Evolutionary conservation across 2,329 filamentous ascomycete genomes (phyloP), one percentile per base, ranked within the genome.

Genomic region (Lizonia empirigonia): DNA sequence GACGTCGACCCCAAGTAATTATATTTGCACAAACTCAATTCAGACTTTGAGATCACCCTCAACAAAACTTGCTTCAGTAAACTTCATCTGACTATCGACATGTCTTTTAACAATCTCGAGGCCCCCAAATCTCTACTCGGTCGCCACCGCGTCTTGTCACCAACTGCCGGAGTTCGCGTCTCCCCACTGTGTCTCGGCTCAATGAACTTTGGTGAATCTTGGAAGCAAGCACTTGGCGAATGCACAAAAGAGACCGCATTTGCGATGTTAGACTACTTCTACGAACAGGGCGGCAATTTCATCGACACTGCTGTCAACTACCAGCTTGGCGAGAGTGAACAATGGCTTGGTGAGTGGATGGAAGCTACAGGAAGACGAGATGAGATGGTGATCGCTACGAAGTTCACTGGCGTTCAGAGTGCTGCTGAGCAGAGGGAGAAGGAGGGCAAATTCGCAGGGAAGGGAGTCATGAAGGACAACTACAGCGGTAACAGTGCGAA

Each of bases 231-330:
- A 8, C 41, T 63, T 3, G 63, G 54, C 4, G 78, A 79, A 46
- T 62, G 88, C 86, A 79, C 83, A 67, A 83, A 89, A 64, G 76
- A 82, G 44, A 80, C 82, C 1, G 85, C 82, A 2, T 85, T 88
- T 59, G 75, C 78, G 19, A 82, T 90, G 20, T 78, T 90, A 7
- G 86, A 90, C 62, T 84, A 81, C 65, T 90, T 82, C 72, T 83
- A 79, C 81, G 78, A 81, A 7, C 79, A 85, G 0, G 85, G 85
- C 4, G 87, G 87, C 24, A 90, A 90, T 73, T 90, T 90, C 69
- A 85, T 90, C 64, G 87, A 90, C 67, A 89, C 85, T 5, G 71
- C 71, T 8, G 71, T 70, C 50, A 71, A 69, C 55, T 77, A 76
- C 50, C 71, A 75, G 41, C 53, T 64, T 47, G 70, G 73, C 23